phyloP scores from a whole-genome alignment of 352 stramenopile species.

The Phytophthora pseudosyringae region DNA sequence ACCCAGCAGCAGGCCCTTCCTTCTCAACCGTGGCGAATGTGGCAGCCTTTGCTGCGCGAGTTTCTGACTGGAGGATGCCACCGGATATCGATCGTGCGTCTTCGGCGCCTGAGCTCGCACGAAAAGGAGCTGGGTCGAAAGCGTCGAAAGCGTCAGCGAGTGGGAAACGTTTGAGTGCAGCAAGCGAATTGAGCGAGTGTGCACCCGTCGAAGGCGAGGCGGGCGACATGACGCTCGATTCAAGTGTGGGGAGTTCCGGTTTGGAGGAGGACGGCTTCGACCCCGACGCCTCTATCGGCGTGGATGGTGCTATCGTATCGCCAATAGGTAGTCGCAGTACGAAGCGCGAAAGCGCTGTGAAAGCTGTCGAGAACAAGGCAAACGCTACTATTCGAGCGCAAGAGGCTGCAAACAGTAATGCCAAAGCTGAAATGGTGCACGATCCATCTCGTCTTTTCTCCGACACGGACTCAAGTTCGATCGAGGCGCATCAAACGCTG shows the following conservation, averaged over 20 bases:
- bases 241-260: constrained; percentile 7
- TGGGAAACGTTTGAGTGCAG: constrained; percentile 5
- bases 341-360: not conserved
- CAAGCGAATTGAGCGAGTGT: constrained; percentile 14
- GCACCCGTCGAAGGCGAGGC: not conserved
- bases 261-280: constrained; percentile 8
- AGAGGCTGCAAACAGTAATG: not conserved
- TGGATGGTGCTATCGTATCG: not conserved
- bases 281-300: not conserved
- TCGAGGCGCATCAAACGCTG: not conserved
- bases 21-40: constrained; percentile 17
- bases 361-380: not conserved
- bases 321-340: constrained; percentile 1
- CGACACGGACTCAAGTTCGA: not conserved
- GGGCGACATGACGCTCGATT: constrained; percentile 22
- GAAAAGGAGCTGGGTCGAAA: constrained; percentile 8
- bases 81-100: not conserved
- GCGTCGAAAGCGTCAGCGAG: not conserved
- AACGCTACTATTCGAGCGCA: not conserved
- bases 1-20: not conserved
- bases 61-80: constrained; percentile 29
- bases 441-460: not conserved
- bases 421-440: not conserved
- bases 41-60: constrained; percentile 26
- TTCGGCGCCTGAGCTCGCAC: not conserved